These are phyloP conservation scores for Nakazawaea holstii DNA, from an alignment of 805 yeast species.

Conservation along the genomic window DNA sequence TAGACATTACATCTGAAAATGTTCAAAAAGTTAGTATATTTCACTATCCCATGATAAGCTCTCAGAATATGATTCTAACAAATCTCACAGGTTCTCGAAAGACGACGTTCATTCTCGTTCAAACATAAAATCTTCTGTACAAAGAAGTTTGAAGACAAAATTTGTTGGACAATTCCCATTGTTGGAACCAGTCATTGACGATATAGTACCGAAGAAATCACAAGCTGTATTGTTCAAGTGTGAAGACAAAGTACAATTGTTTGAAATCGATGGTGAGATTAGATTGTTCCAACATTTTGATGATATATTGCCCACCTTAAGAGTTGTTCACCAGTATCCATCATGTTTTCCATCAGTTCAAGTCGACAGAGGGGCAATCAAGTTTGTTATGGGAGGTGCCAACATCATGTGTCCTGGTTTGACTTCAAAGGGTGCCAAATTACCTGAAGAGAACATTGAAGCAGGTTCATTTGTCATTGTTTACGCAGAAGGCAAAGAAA, in stretches of 20 bases:
- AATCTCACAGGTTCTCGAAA: constrained; percentile 50
- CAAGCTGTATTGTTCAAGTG: constrained; percentile 78
- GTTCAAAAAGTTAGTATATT: constrained; percentile 38
- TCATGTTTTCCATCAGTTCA: constrained; percentile 77
- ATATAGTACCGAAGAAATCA: constrained; percentile 81
- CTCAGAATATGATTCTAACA: background rate
- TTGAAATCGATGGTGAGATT: constrained; percentile 66
- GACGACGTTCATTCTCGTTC: constrained; percentile 89
- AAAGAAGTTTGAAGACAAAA: constrained; percentile 76
- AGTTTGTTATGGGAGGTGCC: constrained; percentile 92
- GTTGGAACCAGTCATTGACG: constrained; percentile 75
- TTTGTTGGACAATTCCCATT: constrained; percentile 68
- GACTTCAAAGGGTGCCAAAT: constrained; percentile 76
- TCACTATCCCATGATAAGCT: too few relatives aligned
- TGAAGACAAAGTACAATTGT: constrained; percentile 82
- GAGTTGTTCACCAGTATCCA: constrained; percentile 77
- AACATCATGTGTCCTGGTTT: constrained; percentile 96
- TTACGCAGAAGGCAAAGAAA: constrained; percentile 89
- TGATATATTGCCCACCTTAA: constrained; percentile 70
- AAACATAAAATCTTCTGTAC: constrained; percentile 91
- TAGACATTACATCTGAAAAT: constrained; percentile 19
- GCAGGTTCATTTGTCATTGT: constrained; percentile 72
- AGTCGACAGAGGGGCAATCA: constrained; percentile 95
- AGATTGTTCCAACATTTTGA: constrained; percentile 78
- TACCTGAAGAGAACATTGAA: constrained; percentile 69